Evolutionary conservation across 2,329 filamentous ascomycete species (phyloP), one percentile per base, ranked within the genome.

Genomic region (Clathrospora elynae): DNA sequence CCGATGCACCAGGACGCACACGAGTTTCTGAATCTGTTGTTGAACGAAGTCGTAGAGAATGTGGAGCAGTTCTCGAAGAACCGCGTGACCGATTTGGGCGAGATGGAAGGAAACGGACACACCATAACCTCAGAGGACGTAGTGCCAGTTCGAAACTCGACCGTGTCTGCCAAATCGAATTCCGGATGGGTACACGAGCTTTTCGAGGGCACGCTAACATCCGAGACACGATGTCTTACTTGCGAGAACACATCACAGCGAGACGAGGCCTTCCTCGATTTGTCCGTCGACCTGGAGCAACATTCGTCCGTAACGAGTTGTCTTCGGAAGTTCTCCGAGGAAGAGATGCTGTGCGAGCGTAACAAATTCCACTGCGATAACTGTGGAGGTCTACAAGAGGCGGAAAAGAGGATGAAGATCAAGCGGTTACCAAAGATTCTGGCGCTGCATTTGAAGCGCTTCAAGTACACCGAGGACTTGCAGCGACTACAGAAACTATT

Each of bases 331-430:
- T 99, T 99, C 63, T 99, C 93, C 0, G 90, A 93, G 31, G 93
- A 97, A 62, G 93, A 99, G 71, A 96, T 97, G 68, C 80, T 99
- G 44, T 97, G 93, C 66, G 93, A 99, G 73, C 82, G 91, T 48
- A 97, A 99, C 76, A 99, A 99, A 67, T 99, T 99, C 57, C 92
- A 99, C 66, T 99, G 93, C 73, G 93, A 99, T 68, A 91, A 91
- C 60, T 99, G 93, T 59, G 93, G 93, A 38, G 93, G 93, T 2
- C 75, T 99, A 41, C 93, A 99, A 71, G 93, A 99, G 73, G 93
- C 93, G 0, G 93, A 99, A 71, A 99, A 97, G 76, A 83, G 93
- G 53, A 99, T 99, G 93, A 99, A 97, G 77, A 92, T 99, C 59
- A 97, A 99, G 75, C 83, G 88, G 38, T 74, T 97, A 64, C 93